phyloP scores from a whole-genome alignment of 1,284 basidiomycete species.

The Apiotrichum domesticum region DNA sequence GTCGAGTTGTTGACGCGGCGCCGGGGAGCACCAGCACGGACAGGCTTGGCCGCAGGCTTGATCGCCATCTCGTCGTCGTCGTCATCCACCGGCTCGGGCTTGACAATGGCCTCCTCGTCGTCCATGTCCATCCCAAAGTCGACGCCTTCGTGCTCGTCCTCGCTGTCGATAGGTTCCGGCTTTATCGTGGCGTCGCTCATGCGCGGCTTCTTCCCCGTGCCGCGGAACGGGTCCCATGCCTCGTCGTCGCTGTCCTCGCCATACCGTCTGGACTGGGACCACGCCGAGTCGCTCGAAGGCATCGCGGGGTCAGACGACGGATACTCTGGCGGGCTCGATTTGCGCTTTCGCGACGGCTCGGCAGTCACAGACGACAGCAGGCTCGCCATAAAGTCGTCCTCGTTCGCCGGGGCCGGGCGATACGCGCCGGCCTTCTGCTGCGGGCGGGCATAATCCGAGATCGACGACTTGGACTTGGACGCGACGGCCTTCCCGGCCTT shows the following conservation, averaged over 20 bases:
- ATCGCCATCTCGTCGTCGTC: conserved; percentile 37
- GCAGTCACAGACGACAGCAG: conserved; percentile 53
- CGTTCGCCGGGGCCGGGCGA: conserved; percentile 67
- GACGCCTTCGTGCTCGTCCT: conserved; percentile 20
- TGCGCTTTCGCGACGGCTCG: conserved; percentile 57
- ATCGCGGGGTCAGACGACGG: conserved; percentile 35
- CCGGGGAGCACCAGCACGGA: conserved; percentile 21
- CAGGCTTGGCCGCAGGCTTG: conserved; percentile 12
- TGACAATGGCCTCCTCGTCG: conserved; percentile 26
- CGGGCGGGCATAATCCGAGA: conserved; percentile 46
- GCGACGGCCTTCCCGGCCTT: conserved; percentile 21
- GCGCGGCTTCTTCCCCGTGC: conserved; percentile 37
- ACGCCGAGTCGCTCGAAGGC: conserved; percentile 53
- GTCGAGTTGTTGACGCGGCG: conserved; percentile 46
- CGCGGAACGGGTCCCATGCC: conserved; percentile 26
- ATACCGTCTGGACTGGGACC: conserved; percentile 26
- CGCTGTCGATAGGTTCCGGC: conserved; percentile 16
- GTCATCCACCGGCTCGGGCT: conserved; percentile 43
- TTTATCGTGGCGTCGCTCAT: conserved; percentile 35
- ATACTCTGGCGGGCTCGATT: conserved; percentile 55
- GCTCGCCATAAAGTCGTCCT: conserved; percentile 76
- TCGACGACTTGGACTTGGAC: conserved; percentile 48
- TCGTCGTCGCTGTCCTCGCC: conserved; percentile 47
- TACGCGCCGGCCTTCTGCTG: conserved; percentile 60
- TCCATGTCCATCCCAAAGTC: conserved; percentile 28